Percentiles rank a stretch among this genome's conserved stretches.
These are phyloP conservation scores for Nitzschia sp. DNA, from an alignment of 108 stramenopile species.

Conservation along the genomic window DNA sequence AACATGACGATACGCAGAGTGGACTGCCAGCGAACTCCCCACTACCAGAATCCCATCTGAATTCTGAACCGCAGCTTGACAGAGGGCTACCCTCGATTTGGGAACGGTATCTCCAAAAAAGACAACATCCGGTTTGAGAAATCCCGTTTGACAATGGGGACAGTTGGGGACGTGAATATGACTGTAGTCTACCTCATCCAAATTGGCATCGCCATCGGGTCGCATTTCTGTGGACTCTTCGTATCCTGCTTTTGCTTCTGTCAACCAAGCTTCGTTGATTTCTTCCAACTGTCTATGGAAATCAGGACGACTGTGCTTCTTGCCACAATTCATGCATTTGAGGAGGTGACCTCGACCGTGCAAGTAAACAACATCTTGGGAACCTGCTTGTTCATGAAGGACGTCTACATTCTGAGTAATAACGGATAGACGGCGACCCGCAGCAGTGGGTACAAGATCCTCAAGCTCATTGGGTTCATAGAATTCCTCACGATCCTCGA, in stretches of 20 bases:
- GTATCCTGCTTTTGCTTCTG: conserved; percentile 28
- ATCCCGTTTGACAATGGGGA: conserved; percentile 57
- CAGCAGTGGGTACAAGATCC: conserved; percentile 11
- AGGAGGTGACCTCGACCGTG: conserved; percentile 87
- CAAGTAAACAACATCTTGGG: conserved; percentile 77
- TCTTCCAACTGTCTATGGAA: conserved; percentile 73
- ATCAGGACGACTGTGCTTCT: conserved; percentile 51
- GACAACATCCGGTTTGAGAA: conserved; percentile 95
- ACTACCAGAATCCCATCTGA: conserved; percentile 84
- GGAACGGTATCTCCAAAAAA: conserved; percentile 90
- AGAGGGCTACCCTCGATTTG: conserved; percentile 53
- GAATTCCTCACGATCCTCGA: conserved; percentile 46
- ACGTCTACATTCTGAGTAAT: conserved; percentile 98
- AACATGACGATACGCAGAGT: conserved; percentile 85
- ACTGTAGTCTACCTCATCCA: conserved; percentile 55
- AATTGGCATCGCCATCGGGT: conserved; percentile 94
- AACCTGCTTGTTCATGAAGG: conserved; percentile 87
- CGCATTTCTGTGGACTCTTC: conserved; percentile 45
- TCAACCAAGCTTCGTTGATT: conserved; percentile 74
- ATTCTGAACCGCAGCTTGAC: conserved; percentile 63
- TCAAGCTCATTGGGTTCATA: conserved; percentile 29
- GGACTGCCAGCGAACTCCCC: conserved; percentile 84
- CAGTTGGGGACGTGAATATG: conserved; percentile 77
- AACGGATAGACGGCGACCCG: conserved; percentile 45
- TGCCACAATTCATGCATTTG: conserved; percentile 88